These are phyloP conservation scores for Hypoxylon intermedium DNA, from an alignment of 495 filamentous ascomycete genomes.

Conservation along the genomic window DNA sequence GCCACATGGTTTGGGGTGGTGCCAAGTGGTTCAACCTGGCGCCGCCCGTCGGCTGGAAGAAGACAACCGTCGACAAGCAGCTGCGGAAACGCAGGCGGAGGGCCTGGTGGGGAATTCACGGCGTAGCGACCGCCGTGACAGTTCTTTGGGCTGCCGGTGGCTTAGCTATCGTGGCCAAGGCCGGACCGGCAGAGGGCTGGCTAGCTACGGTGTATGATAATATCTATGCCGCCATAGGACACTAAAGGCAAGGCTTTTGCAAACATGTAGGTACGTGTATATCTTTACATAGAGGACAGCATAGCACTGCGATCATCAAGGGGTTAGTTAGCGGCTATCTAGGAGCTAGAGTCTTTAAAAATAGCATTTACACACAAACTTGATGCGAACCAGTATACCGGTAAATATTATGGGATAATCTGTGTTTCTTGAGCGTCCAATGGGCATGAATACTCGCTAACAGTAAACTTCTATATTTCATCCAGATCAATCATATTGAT, in stretches of 20 bases:
- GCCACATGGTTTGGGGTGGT: slow-evolving; percentile 84
- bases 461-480: too few relatives aligned
- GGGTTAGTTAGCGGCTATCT: slow-evolving; percentile 10
- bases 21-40: slow-evolving; percentile 72
- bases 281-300: slow-evolving; percentile 18
- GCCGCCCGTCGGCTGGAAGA: slow-evolving; percentile 51
- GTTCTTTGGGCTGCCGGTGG: slow-evolving; percentile 81
- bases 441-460: too few relatives aligned
- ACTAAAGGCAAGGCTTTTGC: neutral
- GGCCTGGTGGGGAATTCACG: slow-evolving; percentile 75
- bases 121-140: slow-evolving; percentile 61
- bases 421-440: too few relatives aligned
- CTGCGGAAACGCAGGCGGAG: slow-evolving; percentile 58
- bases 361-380: neutral
- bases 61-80: slow-evolving; percentile 55
- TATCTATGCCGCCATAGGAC: slow-evolving; percentile 44
- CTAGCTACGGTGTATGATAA: slow-evolving; percentile 78
- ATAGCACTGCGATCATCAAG: too few relatives aligned
- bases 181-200: slow-evolving; percentile 76
- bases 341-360: neutral
- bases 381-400: neutral
- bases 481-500: too few relatives aligned
- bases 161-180: slow-evolving; percentile 75
- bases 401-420: too few relatives aligned
- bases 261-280: slow-evolving; percentile 18